Percentiles rank a stretch among this genome's conserved stretches.
Conservation (phyloP, 208 protist genomes). For the Trypanosoma grayi region DNA sequence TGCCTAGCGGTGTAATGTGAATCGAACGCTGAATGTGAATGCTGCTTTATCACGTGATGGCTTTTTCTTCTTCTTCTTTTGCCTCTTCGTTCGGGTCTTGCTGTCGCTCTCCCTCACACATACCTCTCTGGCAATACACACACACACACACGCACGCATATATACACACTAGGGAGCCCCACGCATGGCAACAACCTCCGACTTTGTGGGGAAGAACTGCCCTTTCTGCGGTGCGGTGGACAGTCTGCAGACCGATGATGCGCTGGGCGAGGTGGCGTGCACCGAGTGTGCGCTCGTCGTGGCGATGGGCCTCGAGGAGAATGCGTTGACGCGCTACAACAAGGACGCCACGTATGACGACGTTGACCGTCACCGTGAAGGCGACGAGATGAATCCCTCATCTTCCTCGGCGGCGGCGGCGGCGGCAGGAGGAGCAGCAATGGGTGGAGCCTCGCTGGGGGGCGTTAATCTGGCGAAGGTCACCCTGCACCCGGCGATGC, state of each 20-base stretch:
- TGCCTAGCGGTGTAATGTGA: too few relatives aligned
- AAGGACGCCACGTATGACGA: slow-evolving; percentile 71
- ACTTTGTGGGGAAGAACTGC: slow-evolving; percentile 73
- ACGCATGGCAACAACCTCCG: slow-evolving; percentile 56
- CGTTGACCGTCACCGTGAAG: slow-evolving; percentile 42
- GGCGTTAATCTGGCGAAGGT: slow-evolving; percentile 21
- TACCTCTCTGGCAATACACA: too few relatives aligned
- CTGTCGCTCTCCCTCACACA: too few relatives aligned
- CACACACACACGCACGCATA: slow-evolving; percentile 4
- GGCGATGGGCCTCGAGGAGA: slow-evolving; percentile 81
- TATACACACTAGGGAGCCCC: background rate
- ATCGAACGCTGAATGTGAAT: too few relatives aligned
- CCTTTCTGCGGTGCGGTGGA: slow-evolving; percentile 74
- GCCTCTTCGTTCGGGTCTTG: background rate
- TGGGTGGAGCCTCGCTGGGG: slow-evolving; percentile 18
- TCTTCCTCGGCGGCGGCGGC: background rate
- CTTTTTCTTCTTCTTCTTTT: background rate
- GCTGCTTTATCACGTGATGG: background rate
- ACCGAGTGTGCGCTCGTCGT: slow-evolving; percentile 71
- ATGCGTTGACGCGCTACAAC: slow-evolving; percentile 54
- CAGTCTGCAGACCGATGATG: slow-evolving; percentile 71
- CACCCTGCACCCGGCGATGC: slow-evolving; percentile 43
- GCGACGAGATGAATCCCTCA: slow-evolving; percentile 12
- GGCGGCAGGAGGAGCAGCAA: too few relatives aligned
- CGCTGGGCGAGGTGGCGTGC: slow-evolving; percentile 75